Evolutionary conservation across 2,329 filamentous ascomycete genomes (phyloP), one percentile per base, ranked within the genome.

Genomic region (Waltergamsia citrina): DNA sequence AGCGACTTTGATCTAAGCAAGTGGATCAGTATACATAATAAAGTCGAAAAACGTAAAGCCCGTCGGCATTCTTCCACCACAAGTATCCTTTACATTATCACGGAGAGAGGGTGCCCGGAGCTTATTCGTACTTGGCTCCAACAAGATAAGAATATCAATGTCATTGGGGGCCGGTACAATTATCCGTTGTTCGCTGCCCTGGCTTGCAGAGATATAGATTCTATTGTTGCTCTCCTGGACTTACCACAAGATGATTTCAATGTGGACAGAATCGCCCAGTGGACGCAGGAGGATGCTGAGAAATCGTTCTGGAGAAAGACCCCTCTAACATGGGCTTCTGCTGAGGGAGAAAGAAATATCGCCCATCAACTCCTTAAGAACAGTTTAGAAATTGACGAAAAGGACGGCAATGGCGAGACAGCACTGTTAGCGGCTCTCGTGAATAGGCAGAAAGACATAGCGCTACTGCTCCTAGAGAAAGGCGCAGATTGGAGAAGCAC

Each of bases 21-120:
- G 1, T 65, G 56, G 57, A 46, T 57, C 19, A 17, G 30, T 0
- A 24, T 53, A 1, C 33, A 42, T 18, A 61, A 61, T 32, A 48
- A 7, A 7, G 16, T 34, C 2, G 12, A 4, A 8, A 14, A 23
- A 0, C 34, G 29, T 18, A 10, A 14, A 20, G 6, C 8, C 8
- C 18, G 25, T 2, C n/a, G 19, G 16, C 26, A 34, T 14, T 11
- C n/a, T 11, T 8, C 16, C 7, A 14, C 12, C 10, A 11, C 10
- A 19, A 23, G 22, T 17, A 10, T 32, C 9, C 20, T 32, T 9
- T 36, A 36, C 20, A 21, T 36, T 16, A 16, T 36, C 3, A 29
- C 29, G 20, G 21, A 32, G 5, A 4, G n/a, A 15, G 29, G 34
- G 22, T 25, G 15, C 14, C 10, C 29, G 17, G 17, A 14, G 8